Base-by-base conservation (phyloP, 2,329 filamentous ascomycete species). In the Ambrosiella xylebori region DNA sequence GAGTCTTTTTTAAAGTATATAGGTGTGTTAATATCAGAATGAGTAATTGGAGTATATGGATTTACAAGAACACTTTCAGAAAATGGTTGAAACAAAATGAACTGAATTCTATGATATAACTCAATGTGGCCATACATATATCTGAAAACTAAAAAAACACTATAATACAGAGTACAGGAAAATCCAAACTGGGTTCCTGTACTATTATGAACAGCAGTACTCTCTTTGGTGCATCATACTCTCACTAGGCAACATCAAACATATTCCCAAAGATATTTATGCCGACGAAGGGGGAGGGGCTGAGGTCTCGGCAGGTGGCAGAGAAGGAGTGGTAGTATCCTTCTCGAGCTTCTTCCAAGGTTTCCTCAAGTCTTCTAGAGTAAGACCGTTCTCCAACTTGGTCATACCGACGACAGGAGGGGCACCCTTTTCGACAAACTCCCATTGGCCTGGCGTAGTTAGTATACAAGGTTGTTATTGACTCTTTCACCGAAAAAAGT, bases 371-470 rank as follows among this genome's bases (percentile, higher is more conserved):
- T 86, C 84, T 64, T 91, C 88, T 65, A 91, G 71, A 19, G 89
- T 95, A 36, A 95, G 70, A 7, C 89, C 89, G 61, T 88, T 81
- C 38, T 61, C 59, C 57, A 98, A 72, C 71, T 95, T 96, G 17
- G 90, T 97, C 62, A 96, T 82, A 37, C 93, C 93, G 67, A 98
- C 91, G 41, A 95, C 80, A 0, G 93, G 82, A 2, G 89, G 77
- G 65, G 96, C 93, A 7, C 88, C 89, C 72, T 88, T 96, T 75
- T 84, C 88, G 39, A 96, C 89, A 67, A 97, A 95, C 67, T 96
- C 89, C 74, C 88, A 98, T 67, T 85, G 76, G 1, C 86, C 86
- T 86, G 58, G 12, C 53, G 27, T 12, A 51, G 57, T 69, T 63
- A 68, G 66, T 55, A 52, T 27, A 9, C 12, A n/a, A 2, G 12